A percentile compares a stretch with the other conserved stretches of the same genome.
These are phyloP conservation scores for Gynandropsis gynandra DNA, from an alignment of 345 rosid species.

Conservation along the genomic window DNA sequence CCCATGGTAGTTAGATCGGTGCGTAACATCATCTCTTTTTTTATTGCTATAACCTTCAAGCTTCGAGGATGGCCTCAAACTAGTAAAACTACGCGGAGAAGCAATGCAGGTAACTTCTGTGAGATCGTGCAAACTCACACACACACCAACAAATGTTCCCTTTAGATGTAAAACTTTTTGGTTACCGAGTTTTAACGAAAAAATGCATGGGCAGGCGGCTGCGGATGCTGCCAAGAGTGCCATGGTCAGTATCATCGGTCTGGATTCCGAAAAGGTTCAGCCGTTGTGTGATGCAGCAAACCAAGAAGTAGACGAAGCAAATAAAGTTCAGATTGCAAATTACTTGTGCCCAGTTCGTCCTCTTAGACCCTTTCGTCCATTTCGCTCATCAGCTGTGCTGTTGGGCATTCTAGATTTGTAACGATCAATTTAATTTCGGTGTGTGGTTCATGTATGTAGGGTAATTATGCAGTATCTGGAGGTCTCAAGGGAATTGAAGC, in stretches of 20 bases:
- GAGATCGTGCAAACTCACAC: too few relatives aligned
- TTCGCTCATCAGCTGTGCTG: too few relatives aligned
- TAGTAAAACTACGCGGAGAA: conserved; percentile 94
- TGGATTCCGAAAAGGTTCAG: conserved; percentile 79
- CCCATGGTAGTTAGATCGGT: not conserved
- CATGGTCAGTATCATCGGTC: conserved; percentile 92
- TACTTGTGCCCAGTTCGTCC: conserved; percentile 60
- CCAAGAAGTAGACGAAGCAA: conserved; percentile 67
- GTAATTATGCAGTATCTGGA: conserved; percentile 95
- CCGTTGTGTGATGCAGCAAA: conserved; percentile 91
- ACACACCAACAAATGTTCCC: too few relatives aligned
- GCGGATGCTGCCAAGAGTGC: conserved; percentile 94
- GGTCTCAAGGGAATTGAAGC: conserved; percentile 88
- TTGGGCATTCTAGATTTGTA: conserved; percentile 3
- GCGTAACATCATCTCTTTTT: conserved; percentile 1
- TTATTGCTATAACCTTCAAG: conserved; percentile 31
- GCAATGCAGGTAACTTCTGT: conserved; percentile 76
- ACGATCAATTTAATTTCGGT: not conserved
- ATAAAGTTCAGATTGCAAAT: conserved; percentile 93
- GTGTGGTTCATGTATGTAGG: conserved; percentile 35
- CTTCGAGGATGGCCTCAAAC: conserved; percentile 94
- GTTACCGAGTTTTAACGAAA: conserved; percentile 11
- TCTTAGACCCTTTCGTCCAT: conserved; percentile 8
- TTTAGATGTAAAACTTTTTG: too few relatives aligned
- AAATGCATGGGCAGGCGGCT: conserved; percentile 53